Evolutionary conservation across 1,284 basidiomycete species (phyloP).

Genomic region (Cryptococcus sp.): DNA sequence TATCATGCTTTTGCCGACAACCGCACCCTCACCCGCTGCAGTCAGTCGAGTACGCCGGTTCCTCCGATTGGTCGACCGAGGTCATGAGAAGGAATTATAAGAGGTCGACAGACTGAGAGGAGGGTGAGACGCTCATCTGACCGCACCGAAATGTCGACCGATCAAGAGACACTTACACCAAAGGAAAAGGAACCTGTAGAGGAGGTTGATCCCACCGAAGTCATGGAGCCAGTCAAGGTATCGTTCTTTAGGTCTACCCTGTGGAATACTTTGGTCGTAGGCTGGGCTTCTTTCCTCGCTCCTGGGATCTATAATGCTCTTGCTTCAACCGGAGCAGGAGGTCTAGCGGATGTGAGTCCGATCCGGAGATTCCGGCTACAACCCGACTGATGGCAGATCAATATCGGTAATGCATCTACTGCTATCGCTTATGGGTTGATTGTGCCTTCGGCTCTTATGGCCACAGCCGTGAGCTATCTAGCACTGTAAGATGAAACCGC

Average conservation of each 20-base stretch:
- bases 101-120: too few relatives aligned
- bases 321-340: slow-evolving; percentile 26
- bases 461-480: not conserved
- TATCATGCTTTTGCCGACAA: too few relatives aligned
- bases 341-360: slow-evolving; percentile 14
- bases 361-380: not conserved
- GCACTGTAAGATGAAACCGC: not conserved
- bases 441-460: slow-evolving; percentile 24
- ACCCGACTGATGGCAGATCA: not conserved
- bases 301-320: slow-evolving; percentile 43
- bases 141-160: too few relatives aligned
- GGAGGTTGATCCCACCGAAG: too few relatives aligned
- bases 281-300: slow-evolving; percentile 37
- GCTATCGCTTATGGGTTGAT: slow-evolving; percentile 42
- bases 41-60: too few relatives aligned
- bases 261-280: slow-evolving; percentile 33
- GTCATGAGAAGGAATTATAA: too few relatives aligned
- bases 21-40: too few relatives aligned
- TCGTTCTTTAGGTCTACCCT: slow-evolving; percentile 14
- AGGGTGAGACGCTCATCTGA: too few relatives aligned
- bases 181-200: too few relatives aligned
- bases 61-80: too few relatives aligned
- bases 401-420: slow-evolving; percentile 22
- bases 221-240: slow-evolving; percentile 6
- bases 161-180: too few relatives aligned